phyloP scores from a whole-genome alignment of 2,329 filamentous ascomycete genomes.

The Cyclaneusma minus region DNA sequence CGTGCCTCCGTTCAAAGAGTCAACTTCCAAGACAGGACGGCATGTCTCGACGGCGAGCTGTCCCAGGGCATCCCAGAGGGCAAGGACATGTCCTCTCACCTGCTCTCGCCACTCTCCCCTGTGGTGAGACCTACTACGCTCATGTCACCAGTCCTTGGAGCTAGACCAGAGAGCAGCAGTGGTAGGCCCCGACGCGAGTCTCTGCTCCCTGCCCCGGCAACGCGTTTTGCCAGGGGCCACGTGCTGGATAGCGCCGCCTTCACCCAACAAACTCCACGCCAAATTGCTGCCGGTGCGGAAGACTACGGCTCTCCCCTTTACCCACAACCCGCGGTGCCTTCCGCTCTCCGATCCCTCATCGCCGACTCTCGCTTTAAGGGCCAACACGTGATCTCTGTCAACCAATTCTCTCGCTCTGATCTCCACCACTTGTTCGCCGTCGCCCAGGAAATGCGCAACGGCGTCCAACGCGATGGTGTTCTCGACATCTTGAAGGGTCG shows the following conservation, averaged over 20 bases:
- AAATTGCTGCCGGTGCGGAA: constrained; percentile 20
- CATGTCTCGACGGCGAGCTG: constrained; percentile 58
- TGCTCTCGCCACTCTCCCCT: constrained; percentile 36
- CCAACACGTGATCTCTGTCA: constrained; percentile 80
- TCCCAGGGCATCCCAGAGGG: constrained; percentile 40
- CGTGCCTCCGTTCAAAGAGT: constrained; percentile 59
- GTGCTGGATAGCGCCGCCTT: constrained; percentile 20
- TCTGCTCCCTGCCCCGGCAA: constrained; percentile 15
- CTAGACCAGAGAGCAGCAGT: constrained; percentile 20
- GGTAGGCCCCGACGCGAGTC: constrained; percentile 17
- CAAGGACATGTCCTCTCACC: constrained; percentile 62
- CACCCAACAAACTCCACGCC: constrained; percentile 17
- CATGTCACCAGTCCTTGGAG: constrained; percentile 12
- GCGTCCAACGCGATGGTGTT: constrained; percentile 82
- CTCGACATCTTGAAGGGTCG: constrained; percentile 75
- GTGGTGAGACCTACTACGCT: constrained; percentile 33
- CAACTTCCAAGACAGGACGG: constrained; percentile 58
- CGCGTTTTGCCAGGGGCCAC: constrained; percentile 20
- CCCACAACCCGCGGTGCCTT: constrained; percentile 33
- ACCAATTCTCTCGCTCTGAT: constrained; percentile 75
- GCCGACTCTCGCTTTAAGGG: constrained; percentile 76
- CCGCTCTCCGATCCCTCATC: constrained; percentile 57
- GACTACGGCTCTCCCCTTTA: constrained; percentile 31
- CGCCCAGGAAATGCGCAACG: constrained; percentile 92
- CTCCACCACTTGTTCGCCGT: constrained; percentile 91